Percentiles rank a stretch among this genome's conserved stretches.
Evolutionary conservation across 495 filamentous ascomycete genomes (phyloP).

Genomic region (Neurospora sp.): DNA sequence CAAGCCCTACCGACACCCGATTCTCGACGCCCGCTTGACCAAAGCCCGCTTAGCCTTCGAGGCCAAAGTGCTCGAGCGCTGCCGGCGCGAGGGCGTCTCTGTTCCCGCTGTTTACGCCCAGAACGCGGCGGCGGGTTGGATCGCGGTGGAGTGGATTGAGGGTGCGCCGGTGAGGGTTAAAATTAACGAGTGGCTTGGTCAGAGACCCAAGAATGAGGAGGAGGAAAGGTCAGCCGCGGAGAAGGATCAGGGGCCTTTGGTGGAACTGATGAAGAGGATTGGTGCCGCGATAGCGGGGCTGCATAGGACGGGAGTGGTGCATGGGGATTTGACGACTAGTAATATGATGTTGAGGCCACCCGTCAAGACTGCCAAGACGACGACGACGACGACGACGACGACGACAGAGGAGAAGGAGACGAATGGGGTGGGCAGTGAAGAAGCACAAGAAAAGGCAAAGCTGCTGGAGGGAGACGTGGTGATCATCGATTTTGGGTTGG

Average conservation of each 20-base stretch:
- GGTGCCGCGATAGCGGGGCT: slow-evolving; percentile 67
- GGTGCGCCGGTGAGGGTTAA: slow-evolving; percentile 58
- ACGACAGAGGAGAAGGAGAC: too few relatives aligned
- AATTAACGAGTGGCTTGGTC: slow-evolving; percentile 53
- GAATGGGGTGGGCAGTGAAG: slow-evolving; percentile 1
- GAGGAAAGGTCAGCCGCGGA: slow-evolving; percentile 28
- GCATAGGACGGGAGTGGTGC: slow-evolving; percentile 74
- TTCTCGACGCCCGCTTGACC: slow-evolving; percentile 79
- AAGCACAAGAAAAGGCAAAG: slow-evolving; percentile 13
- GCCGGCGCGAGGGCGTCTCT: slow-evolving; percentile 61
- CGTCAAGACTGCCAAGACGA: background rate
- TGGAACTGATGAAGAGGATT: slow-evolving; percentile 58
- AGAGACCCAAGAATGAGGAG: slow-evolving; percentile 29
- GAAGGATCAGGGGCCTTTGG: slow-evolving; percentile 25
- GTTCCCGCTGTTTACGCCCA: slow-evolving; percentile 70
- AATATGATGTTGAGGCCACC: slow-evolving; percentile 75
- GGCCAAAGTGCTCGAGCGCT: slow-evolving; percentile 70
- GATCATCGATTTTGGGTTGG: slow-evolving; percentile 93
- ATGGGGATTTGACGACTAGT: slow-evolving; percentile 95
- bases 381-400: background rate
- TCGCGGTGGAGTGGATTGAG: slow-evolving; percentile 84
- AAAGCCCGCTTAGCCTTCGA: slow-evolving; percentile 78
- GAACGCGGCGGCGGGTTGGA: slow-evolving; percentile 67
- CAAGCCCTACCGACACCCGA: slow-evolving; percentile 88
- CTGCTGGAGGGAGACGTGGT: slow-evolving; percentile 64